A percentile compares a stretch with the other conserved stretches of the same genome.
phyloP scores from a whole-genome alignment of 2,329 filamentous ascomycete genomes.

The Diatrype stigma region DNA sequence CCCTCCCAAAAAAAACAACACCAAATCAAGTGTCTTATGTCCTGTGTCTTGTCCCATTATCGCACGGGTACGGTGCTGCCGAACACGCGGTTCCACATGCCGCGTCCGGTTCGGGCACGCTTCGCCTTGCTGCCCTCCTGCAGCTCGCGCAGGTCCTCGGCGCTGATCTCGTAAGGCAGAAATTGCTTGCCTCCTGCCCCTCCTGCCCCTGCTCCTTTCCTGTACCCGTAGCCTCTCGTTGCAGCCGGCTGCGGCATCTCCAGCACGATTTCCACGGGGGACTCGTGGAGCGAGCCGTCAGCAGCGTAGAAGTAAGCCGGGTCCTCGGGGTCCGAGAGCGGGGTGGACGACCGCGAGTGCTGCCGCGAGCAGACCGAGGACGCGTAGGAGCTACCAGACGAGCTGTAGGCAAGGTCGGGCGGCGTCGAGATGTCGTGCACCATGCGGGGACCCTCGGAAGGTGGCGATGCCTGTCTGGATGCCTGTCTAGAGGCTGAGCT shows the following conservation, averaged over 20 bases:
- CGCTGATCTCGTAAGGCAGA: slow-evolving; percentile 53
- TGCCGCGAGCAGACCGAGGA: slow-evolving; percentile 43
- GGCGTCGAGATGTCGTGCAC: slow-evolving; percentile 38
- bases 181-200: slow-evolving; percentile 26
- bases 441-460: slow-evolving; percentile 37
- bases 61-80: slow-evolving; percentile 39
- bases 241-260: slow-evolving; percentile 33
- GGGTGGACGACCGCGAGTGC: slow-evolving; percentile 48
- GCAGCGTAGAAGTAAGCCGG: slow-evolving; percentile 36
- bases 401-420: slow-evolving; percentile 43
- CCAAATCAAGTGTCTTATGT: slow-evolving; percentile 6
- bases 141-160: slow-evolving; percentile 47
- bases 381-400: slow-evolving; percentile 42
- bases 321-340: slow-evolving; percentile 41
- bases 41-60: slow-evolving; percentile 17
- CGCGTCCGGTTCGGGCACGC: slow-evolving; percentile 42
- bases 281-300: slow-evolving; percentile 43
- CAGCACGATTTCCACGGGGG: slow-evolving; percentile 43
- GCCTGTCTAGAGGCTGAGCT: slow-evolving; percentile 34
- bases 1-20: background rate
- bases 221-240: slow-evolving; percentile 29
- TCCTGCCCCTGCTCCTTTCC: slow-evolving; percentile 20
- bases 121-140: slow-evolving; percentile 46
- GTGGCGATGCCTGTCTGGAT: slow-evolving; percentile 32
- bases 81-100: slow-evolving; percentile 52